These are phyloP conservation scores for Zasmidium citrigriseum DNA, from an alignment of 2,329 filamentous ascomycete species.

Conservation along the genomic window DNA sequence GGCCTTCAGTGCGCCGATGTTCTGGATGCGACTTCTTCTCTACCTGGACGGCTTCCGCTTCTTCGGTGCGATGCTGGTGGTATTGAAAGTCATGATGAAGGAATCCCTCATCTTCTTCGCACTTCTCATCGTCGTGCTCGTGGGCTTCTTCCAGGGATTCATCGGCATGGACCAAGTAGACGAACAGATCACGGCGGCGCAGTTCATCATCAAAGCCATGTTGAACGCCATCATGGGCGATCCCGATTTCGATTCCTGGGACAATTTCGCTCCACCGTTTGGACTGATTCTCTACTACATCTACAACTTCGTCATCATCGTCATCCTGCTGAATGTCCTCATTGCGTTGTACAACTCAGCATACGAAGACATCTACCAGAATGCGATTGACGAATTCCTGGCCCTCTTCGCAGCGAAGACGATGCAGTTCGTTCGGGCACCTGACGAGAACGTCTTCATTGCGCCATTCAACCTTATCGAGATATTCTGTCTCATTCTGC, in stretches of 20 bases:
- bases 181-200: constrained; percentile 60
- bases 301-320: constrained; percentile 97
- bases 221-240: constrained; percentile 87
- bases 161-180: constrained; percentile 86
- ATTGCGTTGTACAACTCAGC: constrained; percentile 97
- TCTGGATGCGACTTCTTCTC: constrained; percentile 88
- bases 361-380: constrained; percentile 90
- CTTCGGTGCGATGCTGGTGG: constrained; percentile 97
- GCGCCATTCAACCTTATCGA: constrained; percentile 94
- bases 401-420: constrained; percentile 92
- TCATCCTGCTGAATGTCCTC: constrained; percentile 89
- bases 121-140: constrained; percentile 76
- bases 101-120: constrained; percentile 93
- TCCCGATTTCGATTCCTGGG: constrained; percentile 87
- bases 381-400: constrained; percentile 93
- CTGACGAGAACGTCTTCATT: constrained; percentile 98
- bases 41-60: constrained; percentile 94
- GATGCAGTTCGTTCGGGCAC: constrained; percentile 93
- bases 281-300: constrained; percentile 95
- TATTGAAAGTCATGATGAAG: constrained; percentile 72
- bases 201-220: constrained; percentile 79
- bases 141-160: constrained; percentile 91
- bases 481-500: constrained; percentile 73
- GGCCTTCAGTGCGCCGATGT: constrained; percentile 91
- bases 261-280: constrained; percentile 88